Conservation (phyloP, 495 filamentous ascomycete genomes). For the Hypoxylon rickii region DNA sequence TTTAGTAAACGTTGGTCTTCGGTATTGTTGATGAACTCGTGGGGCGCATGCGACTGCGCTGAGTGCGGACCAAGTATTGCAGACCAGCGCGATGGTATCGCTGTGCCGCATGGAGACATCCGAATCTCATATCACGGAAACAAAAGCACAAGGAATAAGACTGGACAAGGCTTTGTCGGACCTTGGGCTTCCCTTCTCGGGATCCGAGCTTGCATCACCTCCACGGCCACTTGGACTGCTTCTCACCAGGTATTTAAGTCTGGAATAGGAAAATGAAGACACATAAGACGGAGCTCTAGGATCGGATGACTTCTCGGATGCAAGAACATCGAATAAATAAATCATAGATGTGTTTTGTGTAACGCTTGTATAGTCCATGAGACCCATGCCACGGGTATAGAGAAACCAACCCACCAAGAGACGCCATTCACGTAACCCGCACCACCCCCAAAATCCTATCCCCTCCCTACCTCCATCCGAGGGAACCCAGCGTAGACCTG, state of each 20-base stretch:
- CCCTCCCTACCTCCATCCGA: slow-evolving; percentile 5
- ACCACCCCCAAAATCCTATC: slow-evolving; percentile 19
- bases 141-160: background rate
- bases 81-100: background rate
- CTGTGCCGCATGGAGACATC: background rate
- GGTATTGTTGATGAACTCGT: too few relatives aligned
- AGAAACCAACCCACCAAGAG: slow-evolving; percentile 20
- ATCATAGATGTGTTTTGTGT: slow-evolving; percentile 22
- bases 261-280: background rate
- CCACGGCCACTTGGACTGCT: too few relatives aligned
- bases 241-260: background rate
- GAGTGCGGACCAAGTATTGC: background rate
- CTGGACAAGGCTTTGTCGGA: too few relatives aligned
- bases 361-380: slow-evolving; percentile 30
- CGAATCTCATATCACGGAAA: background rate
- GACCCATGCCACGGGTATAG: slow-evolving; percentile 32
- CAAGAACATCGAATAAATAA: background rate
- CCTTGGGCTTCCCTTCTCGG: too few relatives aligned
- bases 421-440: slow-evolving; percentile 28
- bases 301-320: background rate
- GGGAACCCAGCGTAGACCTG: slow-evolving; percentile 14
- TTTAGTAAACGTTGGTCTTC: too few relatives aligned
- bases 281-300: background rate
- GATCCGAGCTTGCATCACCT: too few relatives aligned
- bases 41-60: background rate